A percentile compares a stretch with the other conserved stretches of the same genome.
Evolutionary conservation across 371 early-diverging fungal genomes (phyloP).

Genomic region (Apophysomyces ossiformis): DNA sequence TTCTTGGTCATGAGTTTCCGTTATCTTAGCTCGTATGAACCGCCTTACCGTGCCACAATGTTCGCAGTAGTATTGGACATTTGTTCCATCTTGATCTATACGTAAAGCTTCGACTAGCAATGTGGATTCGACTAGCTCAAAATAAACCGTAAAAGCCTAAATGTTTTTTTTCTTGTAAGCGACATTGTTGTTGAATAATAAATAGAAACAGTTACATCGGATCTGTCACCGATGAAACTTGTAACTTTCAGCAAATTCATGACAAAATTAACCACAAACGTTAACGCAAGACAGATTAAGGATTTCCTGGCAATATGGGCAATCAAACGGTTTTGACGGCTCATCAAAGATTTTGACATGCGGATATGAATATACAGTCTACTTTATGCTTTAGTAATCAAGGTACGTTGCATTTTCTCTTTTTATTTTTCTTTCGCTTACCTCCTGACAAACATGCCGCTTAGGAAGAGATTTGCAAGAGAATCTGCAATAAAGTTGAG

Average conservation of each 20-base stretch:
- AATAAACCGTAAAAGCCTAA: conserved; percentile 51
- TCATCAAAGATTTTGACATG: conserved; percentile 27
- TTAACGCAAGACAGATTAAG: conserved; percentile 42
- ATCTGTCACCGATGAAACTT: conserved; percentile 36
- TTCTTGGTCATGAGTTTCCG: not conserved
- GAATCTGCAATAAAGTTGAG: conserved; percentile 49
- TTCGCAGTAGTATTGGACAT: conserved; percentile 30
- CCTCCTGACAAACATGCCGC: conserved; percentile 55
- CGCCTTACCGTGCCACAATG: conserved; percentile 40
- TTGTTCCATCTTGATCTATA: conserved; percentile 32
- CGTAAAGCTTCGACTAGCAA: conserved; percentile 53
- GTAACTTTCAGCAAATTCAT: conserved; percentile 56
- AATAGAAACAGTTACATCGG: conserved; percentile 35
- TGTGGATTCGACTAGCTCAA: conserved; percentile 51
- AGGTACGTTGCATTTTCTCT: not conserved
- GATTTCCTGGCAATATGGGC: conserved; percentile 48
- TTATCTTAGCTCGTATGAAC: not conserved
- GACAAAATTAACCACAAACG: conserved; percentile 47
- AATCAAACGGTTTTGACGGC: conserved; percentile 39
- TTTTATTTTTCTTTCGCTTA: conserved; percentile 12
- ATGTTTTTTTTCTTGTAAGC: no score
- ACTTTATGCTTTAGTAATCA: not conserved
- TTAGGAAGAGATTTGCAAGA: conserved; percentile 50
- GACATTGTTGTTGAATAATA: not conserved
- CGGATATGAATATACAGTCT: conserved; percentile 47